Base-by-base conservation (phyloP, 306 rosid genomes). In the Vigna trinervia region DNA sequence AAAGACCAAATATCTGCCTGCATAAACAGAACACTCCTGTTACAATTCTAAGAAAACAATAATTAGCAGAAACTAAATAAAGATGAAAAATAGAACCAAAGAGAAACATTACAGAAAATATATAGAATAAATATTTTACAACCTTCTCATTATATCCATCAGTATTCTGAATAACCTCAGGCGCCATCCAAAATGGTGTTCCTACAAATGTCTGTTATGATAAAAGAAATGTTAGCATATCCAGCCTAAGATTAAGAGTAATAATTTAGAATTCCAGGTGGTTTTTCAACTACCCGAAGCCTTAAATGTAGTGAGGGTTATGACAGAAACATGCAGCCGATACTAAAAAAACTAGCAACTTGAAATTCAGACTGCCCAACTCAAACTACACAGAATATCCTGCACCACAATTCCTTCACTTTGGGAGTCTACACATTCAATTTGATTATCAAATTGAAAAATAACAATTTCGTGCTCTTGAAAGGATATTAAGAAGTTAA, bases 111-210 rank as follows among this genome's bases (percentile, higher is more conserved):
- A 13, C 66, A 62, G 41, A 74, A 65, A 38, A 81, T 20, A 54
- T 60, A 14, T 22, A 77, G 56, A 81, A 60, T 60, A 69, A 48
- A 26, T 73, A 22, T 53, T 60, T 69, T 74, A 67, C 79, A 85
- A 96, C 99, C 99, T 96, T 96, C 84, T 93, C 99, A 80, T 96
- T 88, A 79, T 96, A 96, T 78, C 99, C 99, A 13, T 96, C 99
- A 23, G 94, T 79, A 73, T 93, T 96, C 83, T 96, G 98, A 90
- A 96, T 96, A 70, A 96, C 99, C 89, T 96, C 99, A 7, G 98
- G 99, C 56, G 99, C 99, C 99, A 96, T 96, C 99, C 99, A 96
- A 81, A 93, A 96, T 41, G 99, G 99, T 19, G 99, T 96, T 80
- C 99, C 99, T 73, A 96, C 99, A 93, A 96, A 93, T 73, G 99